These are phyloP conservation scores for Umbelopsis sp. DNA, from an alignment of 192 early-diverging fungal species.

Conservation along the genomic window DNA sequence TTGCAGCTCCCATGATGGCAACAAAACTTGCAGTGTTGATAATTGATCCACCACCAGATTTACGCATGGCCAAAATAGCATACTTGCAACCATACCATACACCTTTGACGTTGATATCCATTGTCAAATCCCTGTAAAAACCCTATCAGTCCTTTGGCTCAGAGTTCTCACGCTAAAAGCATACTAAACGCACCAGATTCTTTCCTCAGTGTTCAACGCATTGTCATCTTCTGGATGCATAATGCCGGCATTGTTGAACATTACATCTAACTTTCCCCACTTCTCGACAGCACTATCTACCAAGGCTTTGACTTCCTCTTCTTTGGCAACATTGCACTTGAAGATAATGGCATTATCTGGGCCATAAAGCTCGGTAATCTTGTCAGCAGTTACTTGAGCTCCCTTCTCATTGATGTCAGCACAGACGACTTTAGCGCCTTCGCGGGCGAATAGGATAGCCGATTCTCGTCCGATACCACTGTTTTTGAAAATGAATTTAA, in stretches of 20 bases:
- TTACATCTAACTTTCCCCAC: conserved; percentile 76
- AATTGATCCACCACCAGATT: conserved; percentile 74
- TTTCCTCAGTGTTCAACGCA: conserved; percentile 73
- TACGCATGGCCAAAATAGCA: conserved; percentile 73
- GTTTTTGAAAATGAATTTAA: background rate
- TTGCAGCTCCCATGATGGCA: conserved; percentile 77
- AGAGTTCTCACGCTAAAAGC: conserved; percentile 4
- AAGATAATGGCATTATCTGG: conserved; percentile 58
- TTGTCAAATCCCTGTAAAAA: conserved; percentile 58
- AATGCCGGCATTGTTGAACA: conserved; percentile 91
- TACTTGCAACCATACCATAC: conserved; percentile 90
- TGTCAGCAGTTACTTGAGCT: conserved; percentile 53
- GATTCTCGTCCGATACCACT: conserved; percentile 85
- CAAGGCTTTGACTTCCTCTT: conserved; percentile 67
- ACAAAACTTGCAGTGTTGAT: conserved; percentile 89
- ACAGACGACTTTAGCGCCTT: conserved; percentile 77
- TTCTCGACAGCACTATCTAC: conserved; percentile 65
- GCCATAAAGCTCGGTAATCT: conserved; percentile 52
- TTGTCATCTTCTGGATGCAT: conserved; percentile 83
- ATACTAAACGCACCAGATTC: conserved; percentile 69
- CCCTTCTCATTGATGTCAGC: conserved; percentile 76
- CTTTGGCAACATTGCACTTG: conserved; percentile 73
- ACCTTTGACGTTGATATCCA: conserved; percentile 88
- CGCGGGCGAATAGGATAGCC: conserved; percentile 71
- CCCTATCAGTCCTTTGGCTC: conserved; percentile 1